Conservation (phyloP, 1,139 yeast genomes). For the Yamadazyma pseudoaaseri region DNA sequence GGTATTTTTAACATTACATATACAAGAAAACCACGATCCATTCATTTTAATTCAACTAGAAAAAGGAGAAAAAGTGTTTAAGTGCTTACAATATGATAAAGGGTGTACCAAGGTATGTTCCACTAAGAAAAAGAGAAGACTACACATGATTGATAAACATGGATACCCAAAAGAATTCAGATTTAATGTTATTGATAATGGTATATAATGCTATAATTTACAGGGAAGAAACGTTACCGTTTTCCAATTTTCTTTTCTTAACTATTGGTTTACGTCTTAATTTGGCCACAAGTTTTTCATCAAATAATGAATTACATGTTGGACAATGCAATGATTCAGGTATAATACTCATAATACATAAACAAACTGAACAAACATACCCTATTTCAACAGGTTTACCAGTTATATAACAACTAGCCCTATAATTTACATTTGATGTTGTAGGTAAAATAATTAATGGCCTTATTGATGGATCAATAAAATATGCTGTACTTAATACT, state of each 20-base stretch:
- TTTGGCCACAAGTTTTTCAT: constrained; percentile 45
- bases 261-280: constrained; percentile 56
- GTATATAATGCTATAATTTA: constrained; percentile 10
- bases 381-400: constrained; percentile 91
- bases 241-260: constrained; percentile 34
- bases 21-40: constrained; percentile 55
- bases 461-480: constrained; percentile 81
- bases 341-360: constrained; percentile 72
- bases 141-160: constrained; percentile 51
- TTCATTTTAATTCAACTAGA: constrained; percentile 34
- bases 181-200: constrained; percentile 36
- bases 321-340: constrained; percentile 55
- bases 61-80: constrained; percentile 36
- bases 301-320: constrained; percentile 52
- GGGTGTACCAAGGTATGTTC: constrained; percentile 34
- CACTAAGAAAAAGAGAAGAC: constrained; percentile 35
- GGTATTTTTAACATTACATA: constrained; percentile 42
- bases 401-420: constrained; percentile 92
- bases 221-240: constrained; percentile 1
- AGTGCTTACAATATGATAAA: constrained; percentile 32
- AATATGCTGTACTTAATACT: constrained; percentile 58
- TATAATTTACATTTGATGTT: constrained; percentile 81
- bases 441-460: constrained; percentile 78
- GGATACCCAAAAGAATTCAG: constrained; percentile 44
- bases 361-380: constrained; percentile 91